Evolutionary conservation across 2,329 filamentous ascomycete species (phyloP), one percentile per base, ranked within the genome.

Genomic region (Tolypocladium capitatum): DNA sequence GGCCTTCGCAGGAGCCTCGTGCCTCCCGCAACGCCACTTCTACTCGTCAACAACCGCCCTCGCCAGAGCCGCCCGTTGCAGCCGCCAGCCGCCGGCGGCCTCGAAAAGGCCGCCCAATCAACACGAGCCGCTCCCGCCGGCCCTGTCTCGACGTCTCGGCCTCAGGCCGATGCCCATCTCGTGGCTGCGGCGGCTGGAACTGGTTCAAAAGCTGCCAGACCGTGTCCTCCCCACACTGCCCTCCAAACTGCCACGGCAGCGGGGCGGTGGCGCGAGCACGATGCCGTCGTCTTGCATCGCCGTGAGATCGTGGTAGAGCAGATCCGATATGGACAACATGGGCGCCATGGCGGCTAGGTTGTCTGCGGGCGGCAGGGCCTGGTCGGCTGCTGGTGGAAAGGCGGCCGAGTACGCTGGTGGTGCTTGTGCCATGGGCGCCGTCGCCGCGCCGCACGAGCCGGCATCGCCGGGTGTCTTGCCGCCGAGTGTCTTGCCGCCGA

Each of bases 171-270:
- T 18, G 56, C 31, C 44, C 33, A n/a, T 44, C 49, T 30, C 24
- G 9, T 20, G 32, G 32, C 24, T n/a, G 33, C 36, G 20, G 33
- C 43, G 61, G 63, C 33, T 66, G 65, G 52, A 70, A 70, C 52
- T 69, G 71, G 55, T 79, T 79, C 54, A 79, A 57, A 49, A 78
- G 60, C 34, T 70, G 73, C 75, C 75, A 78, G 48, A 79, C 68
- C 41, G 73, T 78, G 53, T 77, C 74, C 43, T 68, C 68, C 3
- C 68, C 69, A 60, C 78, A 76, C 48, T 71, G 73, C 2, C 75
- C 75, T 24, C 71, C 74, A 61, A 79, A 79, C 50, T 73, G 68
- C 71, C 71, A 74, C n/a, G 50, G 24, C 10, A 53, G 48, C 47
- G 50, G 18, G 45, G 28, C 28, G 21, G 18, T 13, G 32, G n/a